Base-by-base conservation (phyloP, 805 yeast genomes). In the Debaryomyces tyrocola region DNA sequence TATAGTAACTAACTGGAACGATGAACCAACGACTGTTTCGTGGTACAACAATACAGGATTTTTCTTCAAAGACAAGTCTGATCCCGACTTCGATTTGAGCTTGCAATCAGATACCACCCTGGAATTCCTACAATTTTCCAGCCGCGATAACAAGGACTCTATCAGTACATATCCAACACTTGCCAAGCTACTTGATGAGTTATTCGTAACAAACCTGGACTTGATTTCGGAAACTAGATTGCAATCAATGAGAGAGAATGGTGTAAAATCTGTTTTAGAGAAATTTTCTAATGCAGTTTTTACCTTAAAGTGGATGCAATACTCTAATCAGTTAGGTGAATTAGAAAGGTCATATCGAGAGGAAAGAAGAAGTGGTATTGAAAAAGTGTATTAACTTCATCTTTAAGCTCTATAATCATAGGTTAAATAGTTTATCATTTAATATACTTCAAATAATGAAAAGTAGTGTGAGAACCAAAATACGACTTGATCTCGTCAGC, bases 61-160 rank as follows among this genome's bases (percentile, higher is more conserved):
- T 57, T 86, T 90, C 63, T 94, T 92, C 71, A 81, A 77, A 50
- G 81, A 85, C 52, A 64, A 66, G 10, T 63, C 64, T 6, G 97
- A 91, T 60, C 95, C 96, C 1, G 97, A 88, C 62, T 84, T 60
- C 55, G 49, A 48, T 18, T 47, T 48, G 24, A 29, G 47, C 31
- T 39, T 37, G 9, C 41, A 41, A 44, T 12, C 46, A 41, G 49
- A 39, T 9, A 14, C 12, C 5, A 5, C 20, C 33, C 42, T 43
- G 35, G 46, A 43, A 41, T 41, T 17, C 12, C 31, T 47, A 18
- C 20, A 20, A 11, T 44, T 48, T 14, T 15, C 31, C 9, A 41
- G 49, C 29, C 40, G 33, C 28, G 59, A 51, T 37, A 60, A n/a
- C 11, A 54, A 40, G n/a, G 38, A 41, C 37, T 36, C 33, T 11